phyloP scores from a whole-genome alignment of 768 basidiomycete genomes.

The Russula sp. region DNA sequence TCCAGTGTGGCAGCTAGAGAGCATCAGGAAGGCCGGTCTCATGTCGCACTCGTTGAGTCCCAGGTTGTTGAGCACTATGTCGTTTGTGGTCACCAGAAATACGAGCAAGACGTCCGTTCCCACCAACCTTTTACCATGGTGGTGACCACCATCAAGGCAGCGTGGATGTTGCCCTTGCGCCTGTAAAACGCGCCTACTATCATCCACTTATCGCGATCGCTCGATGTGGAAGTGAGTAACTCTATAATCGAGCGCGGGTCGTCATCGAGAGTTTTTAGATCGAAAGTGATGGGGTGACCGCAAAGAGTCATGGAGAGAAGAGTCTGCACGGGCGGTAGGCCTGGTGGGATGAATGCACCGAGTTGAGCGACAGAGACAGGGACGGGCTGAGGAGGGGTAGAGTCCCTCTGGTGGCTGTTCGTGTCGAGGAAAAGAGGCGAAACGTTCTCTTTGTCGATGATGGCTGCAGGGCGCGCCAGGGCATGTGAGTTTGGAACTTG shows the following conservation, averaged over 20 bases:
- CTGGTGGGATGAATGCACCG: neutral
- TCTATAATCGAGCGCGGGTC: conserved; percentile 42
- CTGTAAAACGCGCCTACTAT: conserved; percentile 49
- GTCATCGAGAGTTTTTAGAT: conserved; percentile 40
- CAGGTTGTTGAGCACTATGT: conserved; percentile 38
- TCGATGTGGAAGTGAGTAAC: conserved; percentile 39
- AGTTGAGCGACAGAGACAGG: neutral
- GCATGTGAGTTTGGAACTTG: neutral
- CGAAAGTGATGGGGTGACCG: conserved; percentile 28
- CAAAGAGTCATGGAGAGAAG: conserved; percentile 16
- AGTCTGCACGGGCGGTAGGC: conserved; percentile 15
- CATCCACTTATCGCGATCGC: conserved; percentile 52
- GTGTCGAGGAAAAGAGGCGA: neutral
- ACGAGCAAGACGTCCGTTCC: neutral
- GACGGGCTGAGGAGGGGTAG: neutral
- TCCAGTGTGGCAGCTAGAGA: conserved; percentile 51
- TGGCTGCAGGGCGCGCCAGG: neutral
- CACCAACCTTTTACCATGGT: conserved; percentile 44
- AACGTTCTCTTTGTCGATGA: neutral
- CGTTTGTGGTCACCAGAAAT: neutral
- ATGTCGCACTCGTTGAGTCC: conserved; percentile 36
- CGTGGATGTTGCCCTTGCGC: conserved; percentile 39
- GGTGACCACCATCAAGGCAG: conserved; percentile 41
- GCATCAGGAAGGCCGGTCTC: conserved; percentile 47
- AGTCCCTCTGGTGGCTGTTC: neutral